Conservation (phyloP, 2,329 filamentous ascomycete species). For the Alternaria novae-zelandiae region DNA sequence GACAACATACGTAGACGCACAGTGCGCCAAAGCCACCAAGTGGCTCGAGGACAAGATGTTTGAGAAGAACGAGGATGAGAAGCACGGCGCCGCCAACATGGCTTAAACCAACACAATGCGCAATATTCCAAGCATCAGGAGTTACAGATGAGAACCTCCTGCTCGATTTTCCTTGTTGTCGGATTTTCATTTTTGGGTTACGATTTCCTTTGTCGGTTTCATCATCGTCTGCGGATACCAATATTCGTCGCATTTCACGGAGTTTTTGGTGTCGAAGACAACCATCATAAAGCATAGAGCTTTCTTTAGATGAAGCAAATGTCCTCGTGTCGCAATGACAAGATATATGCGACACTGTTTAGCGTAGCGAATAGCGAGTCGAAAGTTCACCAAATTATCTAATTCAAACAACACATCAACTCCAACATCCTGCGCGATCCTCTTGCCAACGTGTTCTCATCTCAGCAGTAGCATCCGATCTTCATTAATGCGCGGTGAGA, state of each 20-base stretch:
- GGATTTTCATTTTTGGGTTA: background rate
- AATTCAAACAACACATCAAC: slow-evolving; percentile 3
- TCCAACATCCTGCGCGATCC: background rate
- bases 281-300: background rate
- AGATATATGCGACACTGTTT: slow-evolving; percentile 1
- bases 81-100: slow-evolving; percentile 35
- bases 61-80: slow-evolving; percentile 51
- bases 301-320: slow-evolving; percentile 1
- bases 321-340: background rate
- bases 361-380: background rate
- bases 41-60: slow-evolving; percentile 58
- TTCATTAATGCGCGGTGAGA: background rate
- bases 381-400: slow-evolving; percentile 1
- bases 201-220: slow-evolving; percentile 8
- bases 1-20: slow-evolving; percentile 60
- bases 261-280: slow-evolving; percentile 2
- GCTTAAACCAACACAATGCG: slow-evolving; percentile 20
- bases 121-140: background rate
- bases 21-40: slow-evolving; percentile 57
- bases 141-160: slow-evolving; percentile 15
- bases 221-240: slow-evolving; percentile 11
- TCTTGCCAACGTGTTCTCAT: background rate
- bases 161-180: background rate
- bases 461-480: background rate
- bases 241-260: slow-evolving; percentile 4